phyloP scores from a whole-genome alignment of 202 grass and related monocot species.

The Panicum virgatum region DNA sequence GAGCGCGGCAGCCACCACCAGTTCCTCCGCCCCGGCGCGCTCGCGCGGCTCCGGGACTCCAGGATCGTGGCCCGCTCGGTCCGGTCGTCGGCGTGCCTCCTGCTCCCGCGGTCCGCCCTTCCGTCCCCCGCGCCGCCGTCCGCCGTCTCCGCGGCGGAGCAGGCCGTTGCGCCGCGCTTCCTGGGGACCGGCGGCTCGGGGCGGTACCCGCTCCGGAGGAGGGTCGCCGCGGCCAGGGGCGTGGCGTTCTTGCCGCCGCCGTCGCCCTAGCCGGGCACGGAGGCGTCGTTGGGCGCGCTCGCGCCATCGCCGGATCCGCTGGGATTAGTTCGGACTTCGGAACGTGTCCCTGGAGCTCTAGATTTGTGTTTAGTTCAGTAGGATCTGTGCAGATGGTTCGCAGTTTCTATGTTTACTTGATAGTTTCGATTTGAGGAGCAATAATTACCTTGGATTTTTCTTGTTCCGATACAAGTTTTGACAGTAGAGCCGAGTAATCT shows the following conservation, averaged over 20 bases:
- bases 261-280: conserved; percentile 19
- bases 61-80: conserved; percentile 64
- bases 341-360: conserved; percentile 14
- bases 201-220: conserved; percentile 65
- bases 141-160: neutral
- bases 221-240: conserved; percentile 56
- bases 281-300: neutral
- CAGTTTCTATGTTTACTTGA: neutral
- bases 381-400: conserved; percentile 25
- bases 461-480: neutral
- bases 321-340: neutral
- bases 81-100: conserved; percentile 45
- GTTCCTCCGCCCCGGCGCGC: conserved; percentile 77
- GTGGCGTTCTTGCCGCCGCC: conserved; percentile 53
- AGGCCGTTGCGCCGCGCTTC: conserved; percentile 37
- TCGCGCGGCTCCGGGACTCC: conserved; percentile 74
- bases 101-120: conserved; percentile 39
- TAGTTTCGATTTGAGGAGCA: conserved; percentile 6
- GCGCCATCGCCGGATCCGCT: conserved; percentile 30
- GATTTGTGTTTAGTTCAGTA: conserved; percentile 20
- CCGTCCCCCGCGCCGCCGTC: neutral
- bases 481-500: neutral
- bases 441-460: neutral
- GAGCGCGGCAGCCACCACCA: conserved; percentile 33
- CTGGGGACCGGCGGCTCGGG: conserved; percentile 27